Conservation (phyloP, 108 stramenopile species). For the Skeletonema menzelii region DNA sequence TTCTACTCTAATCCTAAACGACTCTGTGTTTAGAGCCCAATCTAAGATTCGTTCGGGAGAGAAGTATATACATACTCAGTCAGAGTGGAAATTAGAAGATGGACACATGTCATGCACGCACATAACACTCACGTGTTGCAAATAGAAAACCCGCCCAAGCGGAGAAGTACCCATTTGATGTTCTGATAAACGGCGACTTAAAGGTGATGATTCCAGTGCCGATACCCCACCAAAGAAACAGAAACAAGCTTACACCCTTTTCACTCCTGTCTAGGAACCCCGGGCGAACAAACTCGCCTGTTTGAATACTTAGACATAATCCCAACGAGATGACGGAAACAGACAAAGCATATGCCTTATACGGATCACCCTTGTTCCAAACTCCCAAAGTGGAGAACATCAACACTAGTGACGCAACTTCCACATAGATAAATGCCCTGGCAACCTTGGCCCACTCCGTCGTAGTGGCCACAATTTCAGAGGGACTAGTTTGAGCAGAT, state of each 20-base stretch:
- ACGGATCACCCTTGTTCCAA: background rate
- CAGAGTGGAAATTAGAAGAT: no score
- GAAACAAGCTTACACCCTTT: constrained; percentile 34
- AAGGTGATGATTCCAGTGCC: constrained; percentile 61
- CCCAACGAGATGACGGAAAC: constrained; percentile 27
- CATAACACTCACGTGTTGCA: background rate
- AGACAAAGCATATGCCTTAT: constrained; percentile 17
- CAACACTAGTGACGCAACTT: constrained; percentile 30
- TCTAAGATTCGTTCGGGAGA: background rate
- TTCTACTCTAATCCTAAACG: constrained; percentile 6
- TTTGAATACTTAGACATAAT: constrained; percentile 33
- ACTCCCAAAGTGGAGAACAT: constrained; percentile 37
- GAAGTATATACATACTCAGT: background rate
- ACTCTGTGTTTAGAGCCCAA: constrained; percentile 42
- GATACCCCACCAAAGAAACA: constrained; percentile 59
- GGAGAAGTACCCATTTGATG: constrained; percentile 41
- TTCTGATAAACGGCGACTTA: constrained; percentile 24
- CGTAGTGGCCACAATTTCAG: constrained; percentile 17
- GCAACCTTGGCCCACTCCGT: constrained; percentile 23
- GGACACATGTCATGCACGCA: background rate
- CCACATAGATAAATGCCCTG: constrained; percentile 36
- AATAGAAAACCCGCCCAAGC: constrained; percentile 43
- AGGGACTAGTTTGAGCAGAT: constrained; percentile 2
- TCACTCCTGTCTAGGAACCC: constrained; percentile 25
- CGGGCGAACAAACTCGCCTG: constrained; percentile 27